Evolutionary conservation across 768 basidiomycete species (phyloP), one percentile per base, ranked within the genome.

Genomic region (Tricholoma saponaceum): DNA sequence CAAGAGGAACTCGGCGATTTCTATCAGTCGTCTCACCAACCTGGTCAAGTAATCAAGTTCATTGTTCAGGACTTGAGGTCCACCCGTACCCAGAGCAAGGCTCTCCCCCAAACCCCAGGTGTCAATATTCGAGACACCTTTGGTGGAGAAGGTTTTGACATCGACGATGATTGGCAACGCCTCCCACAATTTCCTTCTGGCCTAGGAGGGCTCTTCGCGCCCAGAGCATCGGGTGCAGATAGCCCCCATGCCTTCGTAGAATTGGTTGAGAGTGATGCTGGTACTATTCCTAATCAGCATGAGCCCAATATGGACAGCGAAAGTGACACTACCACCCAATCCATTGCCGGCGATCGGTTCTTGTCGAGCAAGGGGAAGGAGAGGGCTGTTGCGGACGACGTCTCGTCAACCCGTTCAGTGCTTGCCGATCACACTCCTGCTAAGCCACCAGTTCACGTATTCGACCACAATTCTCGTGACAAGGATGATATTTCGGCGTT

Each of bases 1-100:
- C 78, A 90, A 55, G 85, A 85, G 32, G 91, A 93, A 69, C 80
- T 92, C n/a, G 78, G 80, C 55, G 89, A 92, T 58, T 89, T 80
- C 67, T 91, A 87, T 66, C 64, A 67, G 26, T 72, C 74, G 6
- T 64, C 72, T 57, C 55, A 70, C 61, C 60, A 58, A 20, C 56
- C 64, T 44, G 67, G 67, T 13, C 69, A 74, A 20, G 58, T 71
- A 23, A 73, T 86, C 71, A 88, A 83, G 70, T 82, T 93, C 62
- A 71, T 70, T 18, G 83, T 92, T 20, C 76, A 81, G 64, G 85
- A 92, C 72, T 70, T 92, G 57, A 70, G 77, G 54, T 62, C 71
- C 49, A 62, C 73, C 43, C 73, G 72, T 41, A 66, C 69, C 26
- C 64, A 66, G 22, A 59, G 67, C 54, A 67, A 72, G 64, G 26